Conservation (phyloP, 441 rosid genomes). For the Biscutella auriculata region DNA sequence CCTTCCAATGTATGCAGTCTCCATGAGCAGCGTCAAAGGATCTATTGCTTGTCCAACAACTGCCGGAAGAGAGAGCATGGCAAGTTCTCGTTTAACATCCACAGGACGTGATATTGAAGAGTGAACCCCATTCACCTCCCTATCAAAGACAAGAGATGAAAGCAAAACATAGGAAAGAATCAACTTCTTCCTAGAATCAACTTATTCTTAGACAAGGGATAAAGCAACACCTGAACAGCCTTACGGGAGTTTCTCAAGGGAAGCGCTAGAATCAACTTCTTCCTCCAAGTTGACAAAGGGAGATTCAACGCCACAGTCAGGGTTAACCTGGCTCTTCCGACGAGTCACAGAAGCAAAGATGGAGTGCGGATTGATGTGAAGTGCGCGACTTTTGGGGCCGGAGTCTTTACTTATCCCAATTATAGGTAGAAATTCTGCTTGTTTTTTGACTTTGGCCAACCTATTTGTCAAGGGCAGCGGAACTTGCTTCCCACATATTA, state of each 20-base stretch:
- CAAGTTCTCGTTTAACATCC: slow-evolving; percentile 55
- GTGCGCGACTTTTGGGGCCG: not conserved
- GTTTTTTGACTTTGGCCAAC: slow-evolving; percentile 7
- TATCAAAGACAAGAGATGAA: slow-evolving; percentile 21
- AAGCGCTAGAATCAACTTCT: slow-evolving; percentile 16
- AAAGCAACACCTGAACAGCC: slow-evolving; percentile 25
- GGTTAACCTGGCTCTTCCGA: slow-evolving; percentile 33
- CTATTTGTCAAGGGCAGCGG: slow-evolving; percentile 26
- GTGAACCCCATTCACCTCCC: slow-evolving; percentile 26
- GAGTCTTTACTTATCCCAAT: not conserved
- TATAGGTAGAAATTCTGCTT: slow-evolving; percentile 13
- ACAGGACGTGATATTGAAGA: slow-evolving; percentile 19
- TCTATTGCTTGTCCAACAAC: slow-evolving; percentile 90
- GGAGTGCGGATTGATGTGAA: slow-evolving; percentile 13
- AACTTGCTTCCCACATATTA: slow-evolving; percentile 26
- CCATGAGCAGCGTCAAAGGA: slow-evolving; percentile 77
- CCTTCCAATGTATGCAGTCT: slow-evolving; percentile 96
- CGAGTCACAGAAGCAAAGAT: slow-evolving; percentile 25
- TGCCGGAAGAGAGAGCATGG: slow-evolving; percentile 79
- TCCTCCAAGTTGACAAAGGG: slow-evolving; percentile 28
- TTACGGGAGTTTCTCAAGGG: slow-evolving; percentile 35
- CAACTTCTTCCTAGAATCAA: too few relatives aligned
- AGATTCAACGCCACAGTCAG: slow-evolving; percentile 36
- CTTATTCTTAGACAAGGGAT: too few relatives aligned
- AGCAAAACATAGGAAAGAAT: slow-evolving; percentile 7